Percentiles rank a stretch among this genome's conserved stretches.
phyloP scores from a whole-genome alignment of 1,139 yeast genomes.

The Candida frijolesensis region DNA sequence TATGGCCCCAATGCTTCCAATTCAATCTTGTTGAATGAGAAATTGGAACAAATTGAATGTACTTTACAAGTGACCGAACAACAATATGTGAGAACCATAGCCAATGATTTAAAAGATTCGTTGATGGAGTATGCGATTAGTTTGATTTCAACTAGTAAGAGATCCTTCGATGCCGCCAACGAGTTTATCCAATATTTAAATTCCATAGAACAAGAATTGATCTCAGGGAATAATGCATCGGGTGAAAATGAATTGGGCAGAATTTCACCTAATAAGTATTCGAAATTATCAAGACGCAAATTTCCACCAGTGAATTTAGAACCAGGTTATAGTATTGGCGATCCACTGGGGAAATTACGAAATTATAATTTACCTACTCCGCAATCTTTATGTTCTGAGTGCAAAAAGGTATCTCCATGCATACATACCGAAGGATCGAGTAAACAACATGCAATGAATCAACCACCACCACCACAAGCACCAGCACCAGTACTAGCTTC shows the following conservation, averaged over 20 bases:
- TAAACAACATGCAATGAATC: conserved; percentile 1
- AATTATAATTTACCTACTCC: conserved; percentile 16
- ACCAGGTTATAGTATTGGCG: neutral
- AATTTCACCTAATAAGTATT: conserved; percentile 15
- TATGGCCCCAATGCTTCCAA: conserved; percentile 46
- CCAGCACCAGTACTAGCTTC: conserved; percentile 4
- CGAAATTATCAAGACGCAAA: conserved; percentile 10
- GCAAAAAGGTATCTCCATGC: conserved; percentile 13
- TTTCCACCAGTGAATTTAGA: conserved; percentile 2
- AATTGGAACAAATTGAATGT: conserved; percentile 50
- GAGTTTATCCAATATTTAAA: conserved; percentile 23
- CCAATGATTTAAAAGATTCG: conserved; percentile 45
- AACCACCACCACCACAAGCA: conserved; percentile 1
- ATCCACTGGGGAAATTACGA: conserved; percentile 9
- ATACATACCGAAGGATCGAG: conserved; percentile 10
- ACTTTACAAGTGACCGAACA: conserved; percentile 52
- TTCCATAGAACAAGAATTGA: conserved; percentile 4
- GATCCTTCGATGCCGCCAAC: conserved; percentile 32
- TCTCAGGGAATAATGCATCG: neutral
- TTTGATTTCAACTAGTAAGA: conserved; percentile 35
- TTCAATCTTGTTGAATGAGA: conserved; percentile 45
- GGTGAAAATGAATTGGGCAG: conserved; percentile 11
- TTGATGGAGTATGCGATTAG: conserved; percentile 43
- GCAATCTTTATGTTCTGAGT: conserved; percentile 14
- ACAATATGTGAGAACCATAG: conserved; percentile 51